Evolutionary conservation across 257 asterid genomes (phyloP).

Genomic region (Cruciata laevipes): DNA sequence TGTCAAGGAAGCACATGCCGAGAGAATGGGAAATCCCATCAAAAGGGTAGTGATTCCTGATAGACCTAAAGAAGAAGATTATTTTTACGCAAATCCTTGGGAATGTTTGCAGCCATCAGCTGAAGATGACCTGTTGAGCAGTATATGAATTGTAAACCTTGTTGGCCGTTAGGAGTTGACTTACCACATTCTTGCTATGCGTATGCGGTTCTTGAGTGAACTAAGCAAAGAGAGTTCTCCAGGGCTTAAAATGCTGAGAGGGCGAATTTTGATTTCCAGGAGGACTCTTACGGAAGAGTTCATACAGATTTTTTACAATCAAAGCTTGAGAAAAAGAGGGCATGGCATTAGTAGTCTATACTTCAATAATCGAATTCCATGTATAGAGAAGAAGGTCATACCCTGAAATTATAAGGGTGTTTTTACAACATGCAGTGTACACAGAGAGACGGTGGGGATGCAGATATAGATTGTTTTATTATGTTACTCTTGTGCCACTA

Average conservation of each 20-base stretch:
- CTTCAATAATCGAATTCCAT: conserved; percentile 39
- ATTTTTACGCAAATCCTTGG: conserved; percentile 86
- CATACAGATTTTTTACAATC: conserved; percentile 4
- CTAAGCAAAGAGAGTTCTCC: conserved; percentile 16
- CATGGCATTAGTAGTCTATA: conserved; percentile 18
- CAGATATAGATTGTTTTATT: conserved; percentile 33
- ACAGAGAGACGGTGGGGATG: conserved; percentile 32
- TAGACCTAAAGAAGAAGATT: conserved; percentile 96
- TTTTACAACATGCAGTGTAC: conserved; percentile 36
- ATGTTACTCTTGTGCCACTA: no score
- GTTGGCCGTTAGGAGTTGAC: conserved; percentile 19
- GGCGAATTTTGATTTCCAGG: conserved; percentile 27
- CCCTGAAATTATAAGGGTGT: conserved; percentile 56
- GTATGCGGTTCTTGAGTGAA: conserved; percentile 22
- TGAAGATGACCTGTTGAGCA: conserved; percentile 38
- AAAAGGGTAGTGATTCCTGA: conserved; percentile 69
- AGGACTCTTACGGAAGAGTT: conserved; percentile 22
- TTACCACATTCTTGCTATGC: conserved; percentile 20
- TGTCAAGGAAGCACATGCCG: conserved; percentile 60
- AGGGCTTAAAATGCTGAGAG: conserved; percentile 12
- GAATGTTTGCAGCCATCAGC: conserved; percentile 68
- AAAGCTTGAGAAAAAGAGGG: conserved; percentile 11
- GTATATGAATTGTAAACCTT: conserved; percentile 24
- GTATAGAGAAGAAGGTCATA: conserved; percentile 60
- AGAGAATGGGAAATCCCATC: conserved; percentile 80